Conservation (phyloP, 495 filamentous ascomycete genomes). For the Lasiosphaeria ovina region DNA sequence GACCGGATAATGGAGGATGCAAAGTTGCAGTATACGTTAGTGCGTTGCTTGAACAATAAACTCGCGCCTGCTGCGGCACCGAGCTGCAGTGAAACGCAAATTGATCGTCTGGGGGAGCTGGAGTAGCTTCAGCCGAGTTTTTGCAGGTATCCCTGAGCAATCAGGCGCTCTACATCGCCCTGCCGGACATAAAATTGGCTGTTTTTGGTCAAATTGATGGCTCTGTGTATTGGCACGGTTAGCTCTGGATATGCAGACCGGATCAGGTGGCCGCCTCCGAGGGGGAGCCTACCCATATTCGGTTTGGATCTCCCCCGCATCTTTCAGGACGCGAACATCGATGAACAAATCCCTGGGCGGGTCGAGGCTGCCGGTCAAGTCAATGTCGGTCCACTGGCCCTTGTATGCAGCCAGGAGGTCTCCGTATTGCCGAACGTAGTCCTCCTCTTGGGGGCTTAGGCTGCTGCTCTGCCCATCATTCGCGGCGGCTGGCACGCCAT, state of each 20-base stretch:
- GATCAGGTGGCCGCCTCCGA: neutral
- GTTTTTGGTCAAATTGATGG: constrained; percentile 95
- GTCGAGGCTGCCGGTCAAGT: constrained; percentile 91
- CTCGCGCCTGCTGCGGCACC: neutral
- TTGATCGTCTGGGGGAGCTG: neutral
- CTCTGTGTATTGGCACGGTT: constrained; percentile 50
- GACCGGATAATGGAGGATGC: neutral
- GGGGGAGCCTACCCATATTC: constrained; percentile 81
- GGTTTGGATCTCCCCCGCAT: constrained; percentile 98
- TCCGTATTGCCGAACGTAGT: constrained; percentile 86
- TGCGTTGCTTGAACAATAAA: neutral
- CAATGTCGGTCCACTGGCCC: constrained; percentile 97
- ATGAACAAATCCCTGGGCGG: constrained; percentile 95
- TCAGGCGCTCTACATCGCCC: constrained; percentile 92
- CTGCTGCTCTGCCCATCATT: constrained; percentile 61
- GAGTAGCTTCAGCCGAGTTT: constrained; percentile 66
- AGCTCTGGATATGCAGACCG: constrained; percentile 6
- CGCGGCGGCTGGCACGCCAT: constrained; percentile 33
- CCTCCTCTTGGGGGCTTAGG: constrained; percentile 94
- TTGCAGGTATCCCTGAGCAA: constrained; percentile 95
- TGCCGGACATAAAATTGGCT: constrained; percentile 97
- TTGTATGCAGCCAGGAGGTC: constrained; percentile 96
- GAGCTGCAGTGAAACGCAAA: constrained; percentile 4
- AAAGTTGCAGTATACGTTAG: neutral
- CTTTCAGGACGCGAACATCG: constrained; percentile 93